A percentile compares a stretch with the other conserved stretches of the same genome.
phyloP scores from a whole-genome alignment of 2,329 filamentous ascomycete species.

The Claviceps sp. region DNA sequence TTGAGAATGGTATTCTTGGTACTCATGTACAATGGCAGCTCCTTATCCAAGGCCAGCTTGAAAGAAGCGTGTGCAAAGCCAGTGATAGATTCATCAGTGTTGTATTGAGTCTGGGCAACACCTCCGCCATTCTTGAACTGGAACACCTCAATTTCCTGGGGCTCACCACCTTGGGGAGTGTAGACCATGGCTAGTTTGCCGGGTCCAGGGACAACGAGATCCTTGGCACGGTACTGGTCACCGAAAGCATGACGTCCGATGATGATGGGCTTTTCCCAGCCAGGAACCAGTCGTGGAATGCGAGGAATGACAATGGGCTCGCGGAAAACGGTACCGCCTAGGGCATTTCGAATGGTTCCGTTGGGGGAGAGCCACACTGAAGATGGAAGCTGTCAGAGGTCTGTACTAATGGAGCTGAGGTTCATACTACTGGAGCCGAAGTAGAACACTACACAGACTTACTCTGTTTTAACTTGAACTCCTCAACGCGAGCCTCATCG shows the following conservation, averaged over 20 bases:
- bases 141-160: slow-evolving; percentile 79
- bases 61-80: slow-evolving; percentile 95
- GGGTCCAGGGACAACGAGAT: slow-evolving; percentile 66
- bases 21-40: slow-evolving; percentile 95
- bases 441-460: slow-evolving; percentile 23
- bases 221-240: slow-evolving; percentile 96
- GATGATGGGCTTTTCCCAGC: slow-evolving; percentile 98
- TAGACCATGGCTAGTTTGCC: slow-evolving; percentile 92
- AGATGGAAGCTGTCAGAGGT: slow-evolving; percentile 18
- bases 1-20: slow-evolving; percentile 99
- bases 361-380: slow-evolving; percentile 97
- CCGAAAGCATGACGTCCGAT: slow-evolving; percentile 97
- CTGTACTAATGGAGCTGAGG: not conserved
- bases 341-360: slow-evolving; percentile 64
- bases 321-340: slow-evolving; percentile 94
- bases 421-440: not conserved
- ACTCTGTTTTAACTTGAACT: slow-evolving; percentile 99
- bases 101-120: slow-evolving; percentile 92
- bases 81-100: slow-evolving; percentile 88
- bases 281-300: slow-evolving; percentile 84
- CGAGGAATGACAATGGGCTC: slow-evolving; percentile 94
- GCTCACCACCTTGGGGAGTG: slow-evolving; percentile 71
- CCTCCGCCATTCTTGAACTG: slow-evolving; percentile 79
- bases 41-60: slow-evolving; percentile 83
- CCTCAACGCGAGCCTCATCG: slow-evolving; percentile 89